phyloP scores from a whole-genome alignment of 768 basidiomycete species.

The Austroboletus festivus region DNA sequence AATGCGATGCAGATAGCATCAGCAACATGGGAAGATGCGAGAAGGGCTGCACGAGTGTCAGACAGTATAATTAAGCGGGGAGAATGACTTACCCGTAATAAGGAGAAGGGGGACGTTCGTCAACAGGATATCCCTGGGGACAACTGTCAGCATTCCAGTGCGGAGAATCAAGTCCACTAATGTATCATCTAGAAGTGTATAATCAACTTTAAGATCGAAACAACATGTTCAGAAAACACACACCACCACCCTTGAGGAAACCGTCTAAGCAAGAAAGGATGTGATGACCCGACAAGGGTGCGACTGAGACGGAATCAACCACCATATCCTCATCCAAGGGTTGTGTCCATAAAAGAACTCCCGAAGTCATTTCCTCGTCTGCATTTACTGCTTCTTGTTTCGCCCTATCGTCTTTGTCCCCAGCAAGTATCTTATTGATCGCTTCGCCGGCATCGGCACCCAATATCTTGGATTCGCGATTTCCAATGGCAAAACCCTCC shows the following conservation, averaged over 20 bases:
- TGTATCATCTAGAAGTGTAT: slow-evolving; percentile 34
- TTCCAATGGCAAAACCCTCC: slow-evolving; percentile 37
- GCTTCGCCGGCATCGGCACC: slow-evolving; percentile 37
- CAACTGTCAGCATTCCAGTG: slow-evolving; percentile 37
- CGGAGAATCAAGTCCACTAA: slow-evolving; percentile 41
- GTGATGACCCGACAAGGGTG: slow-evolving; percentile 20
- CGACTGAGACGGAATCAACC: slow-evolving; percentile 11
- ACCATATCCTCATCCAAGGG: slow-evolving; percentile 20
- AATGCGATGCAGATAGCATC: slow-evolving; percentile 34
- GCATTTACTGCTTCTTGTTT: slow-evolving; percentile 27
- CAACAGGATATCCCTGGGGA: slow-evolving; percentile 29
- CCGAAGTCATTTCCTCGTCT: slow-evolving; percentile 17
- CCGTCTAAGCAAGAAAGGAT: slow-evolving; percentile 32
- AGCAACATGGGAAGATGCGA: slow-evolving; percentile 26
- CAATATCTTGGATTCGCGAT: slow-evolving; percentile 28
- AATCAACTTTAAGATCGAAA: neutral
- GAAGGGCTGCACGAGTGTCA: slow-evolving; percentile 18
- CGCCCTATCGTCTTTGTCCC: slow-evolving; percentile 35
- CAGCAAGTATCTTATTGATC: slow-evolving; percentile 43
- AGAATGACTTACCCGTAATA: slow-evolving; percentile 35
- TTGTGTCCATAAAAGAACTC: slow-evolving; percentile 33
- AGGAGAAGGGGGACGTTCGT: slow-evolving; percentile 41
- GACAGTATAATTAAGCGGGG: neutral
- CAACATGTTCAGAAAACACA: slow-evolving; percentile 8
- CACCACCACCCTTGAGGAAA: slow-evolving; percentile 34